phyloP scores from a whole-genome alignment of 1,284 basidiomycete genomes.

The Boletus albobrunnescens region DNA sequence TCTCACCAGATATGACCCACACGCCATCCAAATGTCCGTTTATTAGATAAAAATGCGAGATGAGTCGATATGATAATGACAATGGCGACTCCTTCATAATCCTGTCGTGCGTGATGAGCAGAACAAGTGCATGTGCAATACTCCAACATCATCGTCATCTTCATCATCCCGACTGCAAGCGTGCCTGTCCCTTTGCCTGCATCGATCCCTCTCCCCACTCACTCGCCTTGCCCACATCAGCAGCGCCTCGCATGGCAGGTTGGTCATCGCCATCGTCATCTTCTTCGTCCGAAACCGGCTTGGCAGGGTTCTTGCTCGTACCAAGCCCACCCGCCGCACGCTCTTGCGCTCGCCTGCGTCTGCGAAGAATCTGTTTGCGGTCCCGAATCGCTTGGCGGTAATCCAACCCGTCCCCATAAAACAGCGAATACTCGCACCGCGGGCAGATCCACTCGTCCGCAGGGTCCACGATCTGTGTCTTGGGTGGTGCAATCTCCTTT shows the following conservation, averaged over 20 bases:
- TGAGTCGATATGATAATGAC: slow-evolving; percentile 21
- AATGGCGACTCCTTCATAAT: slow-evolving; percentile 26
- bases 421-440: slow-evolving; percentile 82
- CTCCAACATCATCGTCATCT: no score
- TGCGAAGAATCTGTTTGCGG: slow-evolving; percentile 73
- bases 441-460: slow-evolving; percentile 86
- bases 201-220: slow-evolving; percentile 34
- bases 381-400: slow-evolving; percentile 65
- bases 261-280: slow-evolving; percentile 38
- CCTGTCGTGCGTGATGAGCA: slow-evolving; percentile 9
- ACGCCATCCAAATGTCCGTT: slow-evolving; percentile 34
- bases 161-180: slow-evolving; percentile 31
- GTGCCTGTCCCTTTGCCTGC: slow-evolving; percentile 24
- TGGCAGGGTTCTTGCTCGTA: slow-evolving; percentile 29
- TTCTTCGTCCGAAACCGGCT: slow-evolving; percentile 33
- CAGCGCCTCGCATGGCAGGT: slow-evolving; percentile 1
- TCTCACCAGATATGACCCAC: slow-evolving; percentile 23
- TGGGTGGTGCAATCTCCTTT: slow-evolving; percentile 27
- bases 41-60: slow-evolving; percentile 33
- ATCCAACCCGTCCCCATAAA: slow-evolving; percentile 70
- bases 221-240: slow-evolving; percentile 21
- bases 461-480: slow-evolving; percentile 50
- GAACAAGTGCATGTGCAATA: no score
- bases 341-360: slow-evolving; percentile 73
- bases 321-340: slow-evolving; percentile 54